Percentiles rank a stretch among this genome's conserved stretches.
Evolutionary conservation across 2,329 filamentous ascomycete genomes (phyloP).

Genomic region (Hymenoscyphus albidus): DNA sequence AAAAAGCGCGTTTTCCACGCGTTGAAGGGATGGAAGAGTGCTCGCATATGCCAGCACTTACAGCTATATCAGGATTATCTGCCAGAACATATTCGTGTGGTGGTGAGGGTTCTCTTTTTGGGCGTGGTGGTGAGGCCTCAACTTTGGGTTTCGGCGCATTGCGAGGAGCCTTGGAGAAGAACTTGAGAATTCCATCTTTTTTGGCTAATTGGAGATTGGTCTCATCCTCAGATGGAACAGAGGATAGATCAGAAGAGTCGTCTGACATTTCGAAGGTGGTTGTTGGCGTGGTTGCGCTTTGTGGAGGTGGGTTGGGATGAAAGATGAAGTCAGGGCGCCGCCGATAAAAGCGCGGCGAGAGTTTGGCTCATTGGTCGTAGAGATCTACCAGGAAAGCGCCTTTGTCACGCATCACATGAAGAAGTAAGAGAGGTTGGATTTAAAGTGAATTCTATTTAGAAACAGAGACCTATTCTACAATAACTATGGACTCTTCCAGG

Average conservation of each 20-base stretch:
- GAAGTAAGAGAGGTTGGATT: background rate
- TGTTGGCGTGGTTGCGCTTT: conserved; percentile 19
- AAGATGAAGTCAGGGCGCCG: conserved; percentile 16
- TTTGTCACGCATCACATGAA: conserved; percentile 15
- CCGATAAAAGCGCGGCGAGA: conserved; percentile 13
- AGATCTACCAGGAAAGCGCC: conserved; percentile 2
- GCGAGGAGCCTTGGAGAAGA: conserved; percentile 56
- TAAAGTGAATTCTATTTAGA: conserved; percentile 3
- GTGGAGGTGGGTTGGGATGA: background rate
- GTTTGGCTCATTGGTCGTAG: conserved; percentile 13
- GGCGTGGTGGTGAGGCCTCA: conserved; percentile 57
- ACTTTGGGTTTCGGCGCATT: conserved; percentile 47
- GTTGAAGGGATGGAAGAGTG: conserved; percentile 19
- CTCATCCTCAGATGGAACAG: conserved; percentile 52
- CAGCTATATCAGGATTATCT: conserved; percentile 88
- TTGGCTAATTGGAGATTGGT: conserved; percentile 47
- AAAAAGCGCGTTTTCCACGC: conserved; percentile 52
- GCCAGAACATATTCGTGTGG: conserved; percentile 86
- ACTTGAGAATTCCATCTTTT: conserved; percentile 61
- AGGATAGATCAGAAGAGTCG: conserved; percentile 61
- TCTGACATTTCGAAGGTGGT: conserved; percentile 40
- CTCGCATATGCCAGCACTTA: conserved; percentile 55
- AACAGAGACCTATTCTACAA: background rate
- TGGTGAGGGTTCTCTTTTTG: conserved; percentile 81
- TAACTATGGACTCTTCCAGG: background rate